These are phyloP conservation scores for Suillus decipiens DNA, from an alignment of 768 basidiomycete genomes.

Conservation along the genomic window DNA sequence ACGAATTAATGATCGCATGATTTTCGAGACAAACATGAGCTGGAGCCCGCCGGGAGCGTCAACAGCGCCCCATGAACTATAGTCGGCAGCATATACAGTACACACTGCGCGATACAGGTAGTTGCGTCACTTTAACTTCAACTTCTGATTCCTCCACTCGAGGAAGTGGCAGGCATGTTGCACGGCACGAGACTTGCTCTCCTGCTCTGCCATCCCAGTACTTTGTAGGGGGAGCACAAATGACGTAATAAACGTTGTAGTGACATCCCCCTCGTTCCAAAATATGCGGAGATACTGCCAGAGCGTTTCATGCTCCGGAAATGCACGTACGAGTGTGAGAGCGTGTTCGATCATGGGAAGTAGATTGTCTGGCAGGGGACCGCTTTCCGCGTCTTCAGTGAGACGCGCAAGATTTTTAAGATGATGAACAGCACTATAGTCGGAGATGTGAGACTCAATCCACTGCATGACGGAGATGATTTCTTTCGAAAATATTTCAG, in stretches of 20 bases:
- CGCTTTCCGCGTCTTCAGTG: not conserved
- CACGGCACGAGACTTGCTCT: conserved; percentile 53
- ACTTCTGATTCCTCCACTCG: conserved; percentile 19
- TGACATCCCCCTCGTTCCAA: not conserved
- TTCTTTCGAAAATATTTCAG: conserved; percentile 42
- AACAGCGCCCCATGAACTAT: not conserved
- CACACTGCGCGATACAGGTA: too few relatives aligned
- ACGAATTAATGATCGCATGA: too few relatives aligned
- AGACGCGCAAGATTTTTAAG: conserved; percentile 41
- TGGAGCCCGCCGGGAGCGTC: not conserved
- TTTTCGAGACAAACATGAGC: not conserved
- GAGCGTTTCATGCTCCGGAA: conserved; percentile 60
- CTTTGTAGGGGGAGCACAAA: not conserved
- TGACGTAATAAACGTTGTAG: not conserved
- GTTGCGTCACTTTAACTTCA: not conserved
- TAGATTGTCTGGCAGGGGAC: conserved; percentile 19
- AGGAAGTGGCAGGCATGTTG: conserved; percentile 77
- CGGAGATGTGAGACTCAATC: conserved; percentile 66
- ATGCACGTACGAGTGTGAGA: conserved; percentile 47
- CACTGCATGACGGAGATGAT: conserved; percentile 42
- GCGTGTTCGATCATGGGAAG: conserved; percentile 40
- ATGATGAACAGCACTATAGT: conserved; percentile 65
- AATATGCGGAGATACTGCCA: conserved; percentile 59
- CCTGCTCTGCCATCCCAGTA: not conserved
- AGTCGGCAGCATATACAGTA: not conserved